Percentiles rank a stretch among this genome's conserved stretches.
These are phyloP conservation scores for Leucocoprinus sp. DNA, from an alignment of 768 basidiomycete species.

Conservation along the genomic window DNA sequence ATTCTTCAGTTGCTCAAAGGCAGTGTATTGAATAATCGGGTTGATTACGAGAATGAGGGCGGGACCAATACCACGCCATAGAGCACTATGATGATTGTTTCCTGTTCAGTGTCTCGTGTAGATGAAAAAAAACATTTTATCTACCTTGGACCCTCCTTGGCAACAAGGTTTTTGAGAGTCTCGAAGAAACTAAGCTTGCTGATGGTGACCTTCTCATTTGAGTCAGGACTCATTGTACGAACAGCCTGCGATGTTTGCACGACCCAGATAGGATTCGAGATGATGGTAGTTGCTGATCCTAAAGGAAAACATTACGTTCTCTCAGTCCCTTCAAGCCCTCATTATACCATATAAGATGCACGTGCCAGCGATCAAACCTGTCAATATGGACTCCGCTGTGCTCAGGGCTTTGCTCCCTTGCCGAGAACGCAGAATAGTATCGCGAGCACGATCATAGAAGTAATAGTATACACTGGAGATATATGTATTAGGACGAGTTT, in stretches of 20 bases:
- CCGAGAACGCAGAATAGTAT: constrained; percentile 45
- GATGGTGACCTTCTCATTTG: constrained; percentile 22
- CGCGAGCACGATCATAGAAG: constrained; percentile 73
- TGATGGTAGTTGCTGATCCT: constrained; percentile 85
- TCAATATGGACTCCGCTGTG: constrained; percentile 84
- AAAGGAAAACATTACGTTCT: constrained; percentile 2
- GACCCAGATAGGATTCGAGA: constrained; percentile 96
- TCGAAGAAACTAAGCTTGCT: constrained; percentile 56
- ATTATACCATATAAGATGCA: too few species aligned
- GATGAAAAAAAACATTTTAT: constrained; percentile 3
- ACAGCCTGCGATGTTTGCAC: constrained; percentile 87
- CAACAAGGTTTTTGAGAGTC: constrained; percentile 60
- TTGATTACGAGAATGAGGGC: constrained; percentile 92
- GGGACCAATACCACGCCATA: constrained; percentile 91
- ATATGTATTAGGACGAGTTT: constrained; percentile 3
- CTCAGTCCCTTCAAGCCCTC: too few species aligned
- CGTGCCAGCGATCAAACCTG: constrained; percentile 79
- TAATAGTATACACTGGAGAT: constrained; percentile 78
- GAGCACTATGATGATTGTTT: constrained; percentile 35
- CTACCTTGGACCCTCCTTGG: constrained; percentile 57
- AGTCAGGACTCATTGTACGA: constrained; percentile 37
- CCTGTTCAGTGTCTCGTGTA: neutral
- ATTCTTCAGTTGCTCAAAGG: constrained; percentile 94
- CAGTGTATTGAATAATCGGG: constrained; percentile 90
- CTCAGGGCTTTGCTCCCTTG: constrained; percentile 60